Evolutionary conservation across 2,329 filamentous ascomycete genomes (phyloP).

Genomic region (Lojkania enalia): DNA sequence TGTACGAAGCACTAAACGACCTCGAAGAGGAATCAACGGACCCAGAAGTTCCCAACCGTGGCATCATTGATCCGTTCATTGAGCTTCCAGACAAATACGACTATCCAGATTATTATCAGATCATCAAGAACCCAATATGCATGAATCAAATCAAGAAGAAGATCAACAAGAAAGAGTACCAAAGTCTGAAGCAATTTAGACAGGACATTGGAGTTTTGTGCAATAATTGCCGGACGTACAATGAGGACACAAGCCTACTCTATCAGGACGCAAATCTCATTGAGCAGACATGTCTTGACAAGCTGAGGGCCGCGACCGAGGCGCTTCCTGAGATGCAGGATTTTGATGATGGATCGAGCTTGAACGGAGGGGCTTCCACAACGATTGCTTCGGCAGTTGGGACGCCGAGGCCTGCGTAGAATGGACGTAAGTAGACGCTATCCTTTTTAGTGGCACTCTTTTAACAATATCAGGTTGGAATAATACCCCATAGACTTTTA

Average conservation of each 20-base stretch:
- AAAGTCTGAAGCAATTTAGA: constrained; percentile 75
- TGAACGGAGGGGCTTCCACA: constrained; percentile 51
- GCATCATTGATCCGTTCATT: constrained; percentile 92
- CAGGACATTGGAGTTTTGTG: constrained; percentile 84
- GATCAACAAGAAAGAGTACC: constrained; percentile 96
- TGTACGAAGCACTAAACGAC: constrained; percentile 80
- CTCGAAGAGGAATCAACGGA: constrained; percentile 75
- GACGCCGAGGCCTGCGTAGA: constrained; percentile 31
- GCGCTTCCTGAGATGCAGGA: constrained; percentile 61
- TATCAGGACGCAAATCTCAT: constrained; percentile 92
- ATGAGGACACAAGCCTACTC: constrained; percentile 90
- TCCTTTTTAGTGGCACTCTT: no score
- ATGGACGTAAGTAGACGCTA: constrained; percentile 10
- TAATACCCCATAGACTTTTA: no score
- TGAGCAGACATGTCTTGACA: constrained; percentile 62
- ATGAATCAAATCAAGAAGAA: constrained; percentile 94
- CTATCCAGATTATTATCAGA: constrained; percentile 92
- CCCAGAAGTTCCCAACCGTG: constrained; percentile 65
- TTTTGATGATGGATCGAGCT: constrained; percentile 57
- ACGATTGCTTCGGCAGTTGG: constrained; percentile 38
- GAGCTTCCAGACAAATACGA: constrained; percentile 86
- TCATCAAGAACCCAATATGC: constrained; percentile 90
- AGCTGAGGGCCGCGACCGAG: constrained; percentile 58
- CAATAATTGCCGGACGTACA: constrained; percentile 91
- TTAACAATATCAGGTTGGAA: no score